Evolutionary conservation across 345 rosid genomes (phyloP).

Genomic region (Brassica incana): DNA sequence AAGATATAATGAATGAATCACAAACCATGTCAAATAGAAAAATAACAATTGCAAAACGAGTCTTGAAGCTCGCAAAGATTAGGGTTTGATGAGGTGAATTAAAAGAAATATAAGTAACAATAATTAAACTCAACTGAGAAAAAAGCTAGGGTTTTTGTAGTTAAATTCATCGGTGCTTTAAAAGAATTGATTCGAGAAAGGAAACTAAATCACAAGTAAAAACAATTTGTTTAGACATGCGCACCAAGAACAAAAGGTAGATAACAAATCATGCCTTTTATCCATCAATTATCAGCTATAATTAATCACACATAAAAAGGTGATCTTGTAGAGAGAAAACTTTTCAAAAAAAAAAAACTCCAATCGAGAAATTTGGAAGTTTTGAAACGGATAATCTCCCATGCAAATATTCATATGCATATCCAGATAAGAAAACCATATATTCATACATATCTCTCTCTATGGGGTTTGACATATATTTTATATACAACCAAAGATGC

Average conservation of each 20-base stretch:
- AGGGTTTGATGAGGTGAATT: slow-evolving; percentile 11
- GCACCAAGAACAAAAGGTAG: slow-evolving; percentile 45
- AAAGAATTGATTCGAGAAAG: neutral
- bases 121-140: neutral
- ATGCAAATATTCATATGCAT: slow-evolving; percentile 28
- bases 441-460: neutral
- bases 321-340: slow-evolving; percentile 19
- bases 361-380: neutral
- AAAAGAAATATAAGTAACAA: neutral
- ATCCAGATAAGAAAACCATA: neutral
- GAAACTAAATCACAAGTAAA: neutral
- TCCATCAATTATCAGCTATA: slow-evolving; percentile 24
- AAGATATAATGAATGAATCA: neutral
- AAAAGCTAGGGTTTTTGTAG: slow-evolving; percentile 12
- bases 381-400: slow-evolving; percentile 24
- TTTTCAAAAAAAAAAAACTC: neutral
- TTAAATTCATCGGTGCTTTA: neutral
- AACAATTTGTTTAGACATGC: neutral
- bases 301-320: slow-evolving; percentile 22
- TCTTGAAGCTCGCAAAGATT: slow-evolving; percentile 2
- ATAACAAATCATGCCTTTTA: slow-evolving; percentile 38
- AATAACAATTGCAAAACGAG: neutral
- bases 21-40: neutral
- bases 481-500: neutral
- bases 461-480: neutral